A percentile compares a stretch with the other conserved stretches of the same genome.
Evolutionary conservation across 2,329 filamentous ascomycete genomes (phyloP).

Genomic region (Sclerotinia trifoliorum): DNA sequence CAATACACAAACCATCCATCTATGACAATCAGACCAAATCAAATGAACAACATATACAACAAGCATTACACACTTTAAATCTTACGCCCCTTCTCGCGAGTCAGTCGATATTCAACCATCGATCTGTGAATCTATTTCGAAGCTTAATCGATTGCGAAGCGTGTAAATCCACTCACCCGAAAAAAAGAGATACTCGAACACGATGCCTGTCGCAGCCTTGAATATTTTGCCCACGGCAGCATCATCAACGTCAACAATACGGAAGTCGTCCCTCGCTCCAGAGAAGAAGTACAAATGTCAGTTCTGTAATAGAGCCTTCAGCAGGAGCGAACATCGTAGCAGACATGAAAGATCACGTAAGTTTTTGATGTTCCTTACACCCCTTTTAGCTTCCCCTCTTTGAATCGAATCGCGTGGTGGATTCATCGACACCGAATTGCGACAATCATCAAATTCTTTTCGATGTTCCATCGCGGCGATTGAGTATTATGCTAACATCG

Average conservation of each 20-base stretch:
- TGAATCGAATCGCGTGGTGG: constrained; percentile 26
- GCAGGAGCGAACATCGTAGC: constrained; percentile 93
- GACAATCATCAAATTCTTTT: constrained; percentile 6
- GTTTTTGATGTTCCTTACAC: constrained; percentile 46
- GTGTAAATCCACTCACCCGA: neutral
- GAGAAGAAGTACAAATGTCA: constrained; percentile 99
- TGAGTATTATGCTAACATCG: constrained; percentile 23
- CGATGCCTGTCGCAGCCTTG: constrained; percentile 63
- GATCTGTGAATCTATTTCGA: constrained; percentile 32
- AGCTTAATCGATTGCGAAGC: constrained; percentile 6
- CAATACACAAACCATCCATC: constrained; percentile 44
- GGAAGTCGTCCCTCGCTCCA: constrained; percentile 74
- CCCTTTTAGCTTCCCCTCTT: constrained; percentile 26
- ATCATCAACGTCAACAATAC: constrained; percentile 62
- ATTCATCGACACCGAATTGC: constrained; percentile 2
- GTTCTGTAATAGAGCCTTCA: constrained; percentile 97
- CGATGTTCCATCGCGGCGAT: neutral
- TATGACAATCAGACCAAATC: constrained; percentile 55
- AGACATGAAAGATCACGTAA: constrained; percentile 97
- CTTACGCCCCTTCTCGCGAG: constrained; percentile 50
- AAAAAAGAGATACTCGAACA: constrained; percentile 28
- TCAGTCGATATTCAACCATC: constrained; percentile 43
- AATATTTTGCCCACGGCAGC: constrained; percentile 61
- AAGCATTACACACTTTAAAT: constrained; percentile 66
- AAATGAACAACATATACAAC: constrained; percentile 52